These are phyloP conservation scores for Peziza echinospora DNA, from an alignment of 495 filamentous ascomycete genomes.

Conservation along the genomic window DNA sequence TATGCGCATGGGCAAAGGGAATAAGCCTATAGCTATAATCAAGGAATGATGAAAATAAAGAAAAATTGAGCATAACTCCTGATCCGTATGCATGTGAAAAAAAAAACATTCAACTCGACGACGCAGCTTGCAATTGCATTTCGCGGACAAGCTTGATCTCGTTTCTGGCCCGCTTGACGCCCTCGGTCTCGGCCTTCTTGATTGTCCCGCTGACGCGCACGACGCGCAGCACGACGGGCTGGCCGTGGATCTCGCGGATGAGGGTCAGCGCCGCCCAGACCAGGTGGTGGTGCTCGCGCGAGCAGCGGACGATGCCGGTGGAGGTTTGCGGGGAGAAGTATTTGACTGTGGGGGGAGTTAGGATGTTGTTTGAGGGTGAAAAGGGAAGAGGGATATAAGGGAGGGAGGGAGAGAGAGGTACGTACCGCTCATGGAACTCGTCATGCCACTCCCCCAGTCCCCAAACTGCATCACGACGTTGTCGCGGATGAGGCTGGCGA, in stretches of 20 bases:
- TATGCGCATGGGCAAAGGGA: too few relatives aligned
- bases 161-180: constrained; percentile 48
- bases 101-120: too few relatives aligned
- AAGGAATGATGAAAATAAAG: too few relatives aligned
- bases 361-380: neutral
- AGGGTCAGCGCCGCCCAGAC: constrained; percentile 79
- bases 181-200: constrained; percentile 74
- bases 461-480: constrained; percentile 56
- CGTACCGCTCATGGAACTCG: constrained; percentile 42
- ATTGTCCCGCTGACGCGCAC: constrained; percentile 86
- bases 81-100: too few relatives aligned
- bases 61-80: too few relatives aligned
- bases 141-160: constrained; percentile 43
- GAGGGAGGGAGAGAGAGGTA: constrained; percentile 2
- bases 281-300: constrained; percentile 56
- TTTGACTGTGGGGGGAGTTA: constrained; percentile 39
- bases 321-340: constrained; percentile 84
- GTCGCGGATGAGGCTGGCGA: constrained; percentile 45
- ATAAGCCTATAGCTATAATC: too few relatives aligned
- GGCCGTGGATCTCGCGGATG: constrained; percentile 41
- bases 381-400: constrained; percentile 2
- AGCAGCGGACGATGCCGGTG: constrained; percentile 68
- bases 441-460: constrained; percentile 67
- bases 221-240: constrained; percentile 60
- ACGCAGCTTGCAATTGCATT: constrained; percentile 17